phyloP scores from a whole-genome alignment of 805 yeast species.

The Cyberlindnera americana region DNA sequence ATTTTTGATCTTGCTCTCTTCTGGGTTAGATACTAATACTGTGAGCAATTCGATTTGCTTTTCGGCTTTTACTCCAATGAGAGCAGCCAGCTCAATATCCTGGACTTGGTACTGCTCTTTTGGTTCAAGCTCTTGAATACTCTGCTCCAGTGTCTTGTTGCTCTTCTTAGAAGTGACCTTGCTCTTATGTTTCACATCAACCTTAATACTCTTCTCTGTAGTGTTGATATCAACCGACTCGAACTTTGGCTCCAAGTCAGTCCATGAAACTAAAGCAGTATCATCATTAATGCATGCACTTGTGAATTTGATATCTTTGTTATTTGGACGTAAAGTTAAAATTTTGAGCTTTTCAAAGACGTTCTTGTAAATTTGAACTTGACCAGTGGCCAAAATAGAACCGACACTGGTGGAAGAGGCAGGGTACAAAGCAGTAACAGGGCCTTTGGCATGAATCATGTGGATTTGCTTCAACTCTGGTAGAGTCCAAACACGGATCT shows the following conservation, averaged over 20 bases:
- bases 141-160: constrained; percentile 24
- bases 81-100: constrained; percentile 19
- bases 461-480: constrained; percentile 11
- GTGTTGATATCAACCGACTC: constrained; percentile 26
- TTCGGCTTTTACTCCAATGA: constrained; percentile 17
- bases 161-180: constrained; percentile 4
- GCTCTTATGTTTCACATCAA: constrained; percentile 25
- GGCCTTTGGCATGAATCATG: constrained; percentile 13
- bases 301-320: constrained; percentile 26
- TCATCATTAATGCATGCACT: constrained; percentile 22
- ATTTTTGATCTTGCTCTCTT: constrained; percentile 38
- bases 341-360: constrained; percentile 11
- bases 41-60: constrained; percentile 28
- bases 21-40: constrained; percentile 27
- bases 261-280: constrained; percentile 33
- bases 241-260: constrained; percentile 38
- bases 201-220: constrained; percentile 19
- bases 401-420: constrained; percentile 10
- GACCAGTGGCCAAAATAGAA: constrained; percentile 31
- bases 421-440: constrained; percentile 1
- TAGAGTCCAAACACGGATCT: constrained; percentile 7
- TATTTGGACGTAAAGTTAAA: constrained; percentile 21
- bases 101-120: constrained; percentile 28
- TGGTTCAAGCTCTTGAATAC: constrained; percentile 20
- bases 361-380: constrained; percentile 31